phyloP scores from a whole-genome alignment of 441 rosid genomes.

The Syzygium syzygioides region DNA sequence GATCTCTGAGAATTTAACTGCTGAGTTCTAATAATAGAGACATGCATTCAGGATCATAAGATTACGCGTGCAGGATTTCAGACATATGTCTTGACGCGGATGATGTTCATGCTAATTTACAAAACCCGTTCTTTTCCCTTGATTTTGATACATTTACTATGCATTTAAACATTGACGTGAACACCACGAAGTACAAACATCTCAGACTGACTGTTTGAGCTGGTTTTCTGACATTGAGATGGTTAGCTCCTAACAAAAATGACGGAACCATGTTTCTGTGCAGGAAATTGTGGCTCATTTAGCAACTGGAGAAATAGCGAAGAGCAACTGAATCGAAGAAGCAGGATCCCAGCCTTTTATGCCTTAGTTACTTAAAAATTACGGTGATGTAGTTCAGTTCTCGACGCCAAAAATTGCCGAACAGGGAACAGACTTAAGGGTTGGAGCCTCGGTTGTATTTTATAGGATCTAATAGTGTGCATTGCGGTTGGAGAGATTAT shows the following conservation, averaged over 20 bases:
- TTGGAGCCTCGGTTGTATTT: not conserved
- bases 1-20: not conserved
- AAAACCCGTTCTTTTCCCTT: too few species aligned
- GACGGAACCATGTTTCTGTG: not conserved
- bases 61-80: too few species aligned
- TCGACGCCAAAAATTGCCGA: not conserved
- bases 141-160: too few species aligned
- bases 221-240: not conserved
- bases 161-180: not conserved
- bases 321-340: not conserved
- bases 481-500: not conserved
- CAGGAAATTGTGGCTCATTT: not conserved
- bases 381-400: not conserved
- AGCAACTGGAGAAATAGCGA: not conserved
- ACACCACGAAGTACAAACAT: not conserved
- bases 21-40: too few species aligned
- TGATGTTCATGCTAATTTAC: too few species aligned
- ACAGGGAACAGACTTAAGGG: not conserved
- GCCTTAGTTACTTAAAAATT: not conserved
- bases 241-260: not conserved
- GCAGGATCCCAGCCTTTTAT: not conserved
- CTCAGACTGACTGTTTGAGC: not conserved
- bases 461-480: not conserved
- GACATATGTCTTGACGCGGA: too few species aligned
- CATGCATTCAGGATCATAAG: too few species aligned